These are phyloP conservation scores for Lithocarpus polystachyus DNA, from an alignment of 306 rosid genomes.

Conservation along the genomic window DNA sequence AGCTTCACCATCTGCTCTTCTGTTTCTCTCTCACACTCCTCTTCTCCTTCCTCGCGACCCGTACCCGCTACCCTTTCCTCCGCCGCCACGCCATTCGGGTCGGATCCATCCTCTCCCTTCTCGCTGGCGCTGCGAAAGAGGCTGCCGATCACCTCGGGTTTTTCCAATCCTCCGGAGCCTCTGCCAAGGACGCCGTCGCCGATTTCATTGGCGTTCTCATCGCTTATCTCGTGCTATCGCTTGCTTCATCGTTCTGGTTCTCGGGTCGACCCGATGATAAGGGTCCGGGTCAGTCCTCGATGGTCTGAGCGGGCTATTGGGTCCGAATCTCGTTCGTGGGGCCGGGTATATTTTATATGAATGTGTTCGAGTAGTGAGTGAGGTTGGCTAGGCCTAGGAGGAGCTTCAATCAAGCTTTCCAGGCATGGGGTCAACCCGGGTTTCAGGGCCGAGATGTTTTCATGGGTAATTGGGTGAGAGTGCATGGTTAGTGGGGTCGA, in stretches of 20 bases:
- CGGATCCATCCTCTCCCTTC: constrained; percentile 56
- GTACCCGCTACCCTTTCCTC: constrained; percentile 41
- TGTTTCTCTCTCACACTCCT: constrained; percentile 55
- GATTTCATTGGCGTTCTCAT: constrained; percentile 59
- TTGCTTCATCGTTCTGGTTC: background rate
- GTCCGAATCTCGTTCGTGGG: background rate
- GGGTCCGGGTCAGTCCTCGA: constrained; percentile 20
- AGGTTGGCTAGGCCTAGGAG: too few relatives aligned
- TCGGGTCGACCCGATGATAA: constrained; percentile 17
- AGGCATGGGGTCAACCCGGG: too few relatives aligned
- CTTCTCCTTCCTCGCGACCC: constrained; percentile 44
- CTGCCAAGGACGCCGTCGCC: constrained; percentile 58
- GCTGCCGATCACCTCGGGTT: constrained; percentile 71
- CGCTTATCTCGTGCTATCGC: constrained; percentile 41
- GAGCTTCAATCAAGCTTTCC: too few relatives aligned
- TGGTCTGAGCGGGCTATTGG: constrained; percentile 39
- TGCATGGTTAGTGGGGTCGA: background rate
- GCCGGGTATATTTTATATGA: background rate
- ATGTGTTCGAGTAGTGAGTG: too few relatives aligned
- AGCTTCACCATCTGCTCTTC: constrained; percentile 47
- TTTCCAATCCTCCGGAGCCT: constrained; percentile 75
- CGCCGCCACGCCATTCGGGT: constrained; percentile 54
- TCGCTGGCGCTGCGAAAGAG: constrained; percentile 79
- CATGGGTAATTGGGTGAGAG: background rate
- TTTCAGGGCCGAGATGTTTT: background rate